phyloP scores from a whole-genome alignment of 2,329 filamentous ascomycete genomes.

The Diaporthe australafricana region DNA sequence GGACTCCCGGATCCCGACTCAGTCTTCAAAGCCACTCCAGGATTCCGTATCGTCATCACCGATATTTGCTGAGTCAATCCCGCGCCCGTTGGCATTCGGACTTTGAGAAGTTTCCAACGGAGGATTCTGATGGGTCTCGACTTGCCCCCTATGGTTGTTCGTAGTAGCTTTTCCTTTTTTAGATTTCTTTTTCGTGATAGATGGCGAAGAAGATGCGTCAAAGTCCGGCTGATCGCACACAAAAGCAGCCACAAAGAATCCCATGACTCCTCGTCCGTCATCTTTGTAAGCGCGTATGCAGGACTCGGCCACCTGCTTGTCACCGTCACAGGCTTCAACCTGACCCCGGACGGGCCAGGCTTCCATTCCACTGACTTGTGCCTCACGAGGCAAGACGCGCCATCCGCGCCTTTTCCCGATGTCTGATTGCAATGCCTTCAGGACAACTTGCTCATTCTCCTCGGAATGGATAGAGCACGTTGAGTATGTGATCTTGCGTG shows the following conservation, averaged over 20 bases:
- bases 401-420: constrained; percentile 77
- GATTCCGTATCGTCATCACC: constrained; percentile 27
- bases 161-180: background rate
- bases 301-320: constrained; percentile 71
- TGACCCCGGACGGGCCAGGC: constrained; percentile 79
- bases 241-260: constrained; percentile 95
- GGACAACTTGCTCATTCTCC: constrained; percentile 90
- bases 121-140: background rate
- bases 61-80: constrained; percentile 27
- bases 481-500: constrained; percentile 85
- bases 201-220: background rate
- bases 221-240: constrained; percentile 67
- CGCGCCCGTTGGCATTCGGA: constrained; percentile 17
- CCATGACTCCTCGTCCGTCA: constrained; percentile 87
- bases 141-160: background rate
- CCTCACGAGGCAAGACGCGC: constrained; percentile 76
- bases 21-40: constrained; percentile 37
- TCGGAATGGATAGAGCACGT: constrained; percentile 90
- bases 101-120: background rate
- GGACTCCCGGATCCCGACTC: background rate
- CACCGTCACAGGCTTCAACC: constrained; percentile 58
- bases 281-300: constrained; percentile 87
- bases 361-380: constrained; percentile 81
- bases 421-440: constrained; percentile 75
- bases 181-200: background rate